These are phyloP conservation scores for Pycnococcus provasolii DNA, from an alignment of 139 green algal genomes.

Conservation along the genomic window DNA sequence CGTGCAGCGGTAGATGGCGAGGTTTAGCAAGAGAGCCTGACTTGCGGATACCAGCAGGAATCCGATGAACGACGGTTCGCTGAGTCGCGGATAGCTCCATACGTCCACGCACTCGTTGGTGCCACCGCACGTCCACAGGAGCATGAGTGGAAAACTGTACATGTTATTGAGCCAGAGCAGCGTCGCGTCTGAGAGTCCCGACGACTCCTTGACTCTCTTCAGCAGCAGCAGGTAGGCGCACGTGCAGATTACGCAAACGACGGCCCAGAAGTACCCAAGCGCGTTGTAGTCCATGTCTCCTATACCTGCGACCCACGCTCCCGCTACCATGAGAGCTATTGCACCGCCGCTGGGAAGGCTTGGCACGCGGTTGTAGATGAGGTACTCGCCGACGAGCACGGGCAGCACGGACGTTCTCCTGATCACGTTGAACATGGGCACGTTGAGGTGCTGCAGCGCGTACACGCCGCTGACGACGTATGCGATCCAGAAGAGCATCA, in stretches of 20 bases:
- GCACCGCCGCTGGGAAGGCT: no score
- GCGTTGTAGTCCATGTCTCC: no score
- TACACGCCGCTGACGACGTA: constrained; percentile 45
- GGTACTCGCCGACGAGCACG: no score
- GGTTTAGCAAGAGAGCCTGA: constrained; percentile 47
- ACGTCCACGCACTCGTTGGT: constrained; percentile 34
- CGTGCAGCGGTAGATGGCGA: constrained; percentile 50
- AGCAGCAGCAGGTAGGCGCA: constrained; percentile 45
- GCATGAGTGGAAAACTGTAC: constrained; percentile 41
- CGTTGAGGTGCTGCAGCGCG: constrained; percentile 40
- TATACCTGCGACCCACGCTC: no score
- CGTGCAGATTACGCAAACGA: constrained; percentile 41
- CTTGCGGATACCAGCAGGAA: constrained; percentile 14
- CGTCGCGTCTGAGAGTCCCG: constrained; percentile 31
- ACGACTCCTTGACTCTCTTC: constrained; percentile 29
- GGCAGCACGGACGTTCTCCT: no score
- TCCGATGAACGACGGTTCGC: constrained; percentile 30
- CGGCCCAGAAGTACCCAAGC: constrained; percentile 39
- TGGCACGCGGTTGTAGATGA: no score
- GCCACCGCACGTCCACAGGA: constrained; percentile 24
- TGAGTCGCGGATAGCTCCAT: constrained; percentile 16
- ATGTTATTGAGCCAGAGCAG: constrained; percentile 48
- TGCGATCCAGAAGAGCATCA: constrained; percentile 44
- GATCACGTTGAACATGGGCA: constrained; percentile 40
- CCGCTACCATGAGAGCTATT: no score